phyloP scores from a whole-genome alignment of 73 alveolate species.

The Paramecium sonneborni region DNA sequence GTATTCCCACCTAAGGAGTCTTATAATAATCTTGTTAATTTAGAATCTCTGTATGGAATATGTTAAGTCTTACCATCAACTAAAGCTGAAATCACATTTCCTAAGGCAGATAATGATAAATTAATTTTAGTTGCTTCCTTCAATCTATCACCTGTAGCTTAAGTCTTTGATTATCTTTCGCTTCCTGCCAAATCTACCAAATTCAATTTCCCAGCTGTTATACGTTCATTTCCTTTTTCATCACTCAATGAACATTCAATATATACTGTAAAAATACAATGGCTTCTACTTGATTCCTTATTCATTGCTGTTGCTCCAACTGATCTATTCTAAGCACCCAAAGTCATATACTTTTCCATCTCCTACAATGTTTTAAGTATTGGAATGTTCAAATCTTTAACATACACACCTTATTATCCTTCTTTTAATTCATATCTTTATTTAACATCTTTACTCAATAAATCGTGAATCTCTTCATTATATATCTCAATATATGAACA shows the following conservation, averaged over 20 bases:
- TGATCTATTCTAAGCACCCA: slow-evolving; percentile 88
- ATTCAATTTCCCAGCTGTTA: slow-evolving; percentile 87
- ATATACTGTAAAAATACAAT: slow-evolving; percentile 92
- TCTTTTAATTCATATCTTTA: slow-evolving; percentile 86
- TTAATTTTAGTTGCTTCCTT: slow-evolving; percentile 98
- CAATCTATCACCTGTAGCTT: slow-evolving; percentile 91
- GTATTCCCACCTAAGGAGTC: slow-evolving; percentile 99
- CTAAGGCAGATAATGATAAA: slow-evolving; percentile 91
- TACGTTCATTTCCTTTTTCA: slow-evolving; percentile 82
- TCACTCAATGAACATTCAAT: slow-evolving; percentile 88
- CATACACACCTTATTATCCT: slow-evolving; percentile 89
- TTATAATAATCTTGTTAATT: slow-evolving; percentile 91
- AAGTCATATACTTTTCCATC: slow-evolving; percentile 81
- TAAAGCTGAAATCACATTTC: slow-evolving; percentile 93
- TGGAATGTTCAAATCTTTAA: slow-evolving; percentile 83
- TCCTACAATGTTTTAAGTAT: slow-evolving; percentile 87
- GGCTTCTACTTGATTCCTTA: slow-evolving; percentile 92
- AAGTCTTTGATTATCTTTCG: slow-evolving; percentile 94
- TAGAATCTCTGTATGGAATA: slow-evolving; percentile 97
- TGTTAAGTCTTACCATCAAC: slow-evolving; percentile 91
- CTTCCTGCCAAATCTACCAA: slow-evolving; percentile 98
- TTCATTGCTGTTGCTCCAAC: slow-evolving; percentile 96
- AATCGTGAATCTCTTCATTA: slow-evolving; percentile 96
- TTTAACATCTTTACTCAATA: slow-evolving; percentile 75
- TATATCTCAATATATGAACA: slow-evolving; percentile 96